Evolutionary conservation across 2,329 filamentous ascomycete species (phyloP), one percentile per base, ranked within the genome.

Genomic region (Endoconidiophora laricicola): DNA sequence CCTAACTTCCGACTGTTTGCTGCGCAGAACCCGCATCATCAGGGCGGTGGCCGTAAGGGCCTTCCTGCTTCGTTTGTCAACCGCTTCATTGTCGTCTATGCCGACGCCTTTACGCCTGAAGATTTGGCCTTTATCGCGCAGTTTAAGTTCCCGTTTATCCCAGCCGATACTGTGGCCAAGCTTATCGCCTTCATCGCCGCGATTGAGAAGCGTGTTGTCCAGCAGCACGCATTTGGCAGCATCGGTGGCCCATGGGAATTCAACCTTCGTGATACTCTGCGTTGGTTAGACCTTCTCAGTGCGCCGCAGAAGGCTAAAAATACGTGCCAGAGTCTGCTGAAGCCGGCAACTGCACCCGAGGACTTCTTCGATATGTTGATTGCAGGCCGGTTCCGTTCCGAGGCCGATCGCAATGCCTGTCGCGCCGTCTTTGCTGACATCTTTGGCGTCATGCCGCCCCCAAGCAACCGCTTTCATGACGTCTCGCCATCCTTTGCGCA

Each of bases 31-130:
- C 91, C 91, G 6, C 91, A 98, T 64, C 86, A 95, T 59, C 91
- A 98, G 65, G 91, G 91, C 52, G 90, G 91, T 55, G 91, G 91
- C 7, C 78, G 91, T 57, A 98, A 98, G 65, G 91, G 91, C 38
- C 69, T 98, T 36, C 91, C 91, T 1, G 84, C 83, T 52, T 96
- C 91, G 1, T 98, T 98, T 59, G 91, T 98, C 55, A 96, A 98
- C 62, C 83, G 93, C 43, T 98, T 98, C 62, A 91, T 93, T 37
- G 90, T 98, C 16, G 93, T 98, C 0, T 96, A 96, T 65, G 87
- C 91, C 52, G 91, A 98, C 60, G 76, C 87, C 3, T 91, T 98
- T 61, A 82, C 75, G 14, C 72, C 82, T 23, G 74, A 85, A 29
- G 91, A 98, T 67, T 66, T 98, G 53, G 73, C 81, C 53, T 69